Evolutionary conservation across 805 yeast genomes (phyloP), one percentile per base, ranked within the genome.

Genomic region (Barnettozyma vustinii): DNA sequence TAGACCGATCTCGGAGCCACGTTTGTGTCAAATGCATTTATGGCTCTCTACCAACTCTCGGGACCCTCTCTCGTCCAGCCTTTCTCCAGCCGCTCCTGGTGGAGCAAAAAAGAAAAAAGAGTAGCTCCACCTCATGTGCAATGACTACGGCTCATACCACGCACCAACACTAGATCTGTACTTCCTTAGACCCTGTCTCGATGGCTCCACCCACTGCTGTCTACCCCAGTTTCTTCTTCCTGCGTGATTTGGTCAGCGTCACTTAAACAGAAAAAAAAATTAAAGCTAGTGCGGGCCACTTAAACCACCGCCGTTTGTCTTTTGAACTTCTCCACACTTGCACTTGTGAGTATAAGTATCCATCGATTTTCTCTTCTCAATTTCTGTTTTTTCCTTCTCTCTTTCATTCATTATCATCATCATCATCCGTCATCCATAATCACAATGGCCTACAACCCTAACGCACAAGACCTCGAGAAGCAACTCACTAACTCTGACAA

Each of bases 401-500:
- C 37, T 33, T 18, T 12, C 19, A n/a, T n/a, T n/a, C 19, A 7
- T 10, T 18, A 33, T 33, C 19, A 35, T 4, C 19, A 35, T 35
- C 40, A 37, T 8, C 26, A 37, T 7, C n/a, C 19, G 9, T 9
- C 25, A 16, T 26, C n/a, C n/a, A n/a, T n/a, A n/a, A 21, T 21
- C 19, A 26, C 23, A 26, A 47, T 43, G 44, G 41, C 47, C 2
- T 23, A 12, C 26, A 18, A 44, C 15, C n/a, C 40, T 41, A 47
- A 43, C 44, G 25, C 25, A 6, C 52, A 49, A 30, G 62, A 58
- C 45, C 44, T 57, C 20, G 62, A 58, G 49, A 58, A 57, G 42
- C 59, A 57, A 39, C 16, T 47, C 18, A 42, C 55, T 12, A 44
- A 44, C 35, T 48, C 58, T 13, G 50, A 55, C n/a, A 48, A 52